Evolutionary conservation across 257 asterid genomes (phyloP).

Genomic region (Solanum arcanum): DNA sequence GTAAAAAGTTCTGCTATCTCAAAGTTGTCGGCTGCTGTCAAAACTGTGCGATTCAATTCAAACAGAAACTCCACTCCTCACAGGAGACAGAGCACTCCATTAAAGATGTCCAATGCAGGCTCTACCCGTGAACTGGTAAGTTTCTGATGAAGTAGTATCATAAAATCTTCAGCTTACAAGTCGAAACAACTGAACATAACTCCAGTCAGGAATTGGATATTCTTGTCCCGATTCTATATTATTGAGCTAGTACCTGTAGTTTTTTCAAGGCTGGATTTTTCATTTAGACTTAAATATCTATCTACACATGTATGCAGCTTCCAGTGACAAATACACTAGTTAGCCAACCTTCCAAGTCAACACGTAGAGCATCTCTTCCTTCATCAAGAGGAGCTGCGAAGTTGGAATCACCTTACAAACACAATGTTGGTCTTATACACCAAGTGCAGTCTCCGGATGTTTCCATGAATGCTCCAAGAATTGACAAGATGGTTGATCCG

Average conservation of each 20-base stretch:
- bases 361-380: constrained; percentile 81
- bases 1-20: constrained; percentile 21
- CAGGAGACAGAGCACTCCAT: constrained; percentile 49
- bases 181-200: neutral
- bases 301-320: constrained; percentile 38
- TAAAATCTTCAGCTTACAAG: neutral
- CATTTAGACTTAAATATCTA: neutral
- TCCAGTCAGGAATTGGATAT: neutral
- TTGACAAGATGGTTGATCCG: constrained; percentile 86
- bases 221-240: neutral
- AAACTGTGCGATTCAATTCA: constrained; percentile 28
- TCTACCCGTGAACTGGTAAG: constrained; percentile 93
- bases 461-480: constrained; percentile 86
- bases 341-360: constrained; percentile 34
- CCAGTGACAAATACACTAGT: constrained; percentile 76
- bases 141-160: neutral
- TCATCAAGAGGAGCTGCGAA: constrained; percentile 24
- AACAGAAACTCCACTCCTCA: constrained; percentile 29
- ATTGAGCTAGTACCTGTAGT: neutral
- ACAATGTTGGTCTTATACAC: constrained; percentile 21
- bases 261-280: neutral
- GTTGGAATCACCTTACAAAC: constrained; percentile 26
- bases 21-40: constrained; percentile 25
- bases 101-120: constrained; percentile 65
- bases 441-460: constrained; percentile 52